Conservation (phyloP, 179 eudicot genomes). For the Patellifolia procumbens region DNA sequence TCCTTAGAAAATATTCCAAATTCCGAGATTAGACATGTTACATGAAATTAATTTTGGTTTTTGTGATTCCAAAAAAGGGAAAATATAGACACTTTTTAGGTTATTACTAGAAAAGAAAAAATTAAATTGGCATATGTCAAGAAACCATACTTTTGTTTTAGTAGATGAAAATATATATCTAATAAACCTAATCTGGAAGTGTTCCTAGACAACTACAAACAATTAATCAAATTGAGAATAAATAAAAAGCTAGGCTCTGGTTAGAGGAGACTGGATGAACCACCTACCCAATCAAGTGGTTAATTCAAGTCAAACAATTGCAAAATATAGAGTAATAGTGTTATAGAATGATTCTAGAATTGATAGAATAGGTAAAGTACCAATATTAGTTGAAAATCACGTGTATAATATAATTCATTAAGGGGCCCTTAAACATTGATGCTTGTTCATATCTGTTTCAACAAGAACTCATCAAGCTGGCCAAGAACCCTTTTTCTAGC, state of each 20-base stretch:
- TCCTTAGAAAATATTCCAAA: too few relatives aligned
- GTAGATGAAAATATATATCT: too few relatives aligned
- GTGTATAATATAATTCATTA: constrained; percentile 10
- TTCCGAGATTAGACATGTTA: too few relatives aligned
- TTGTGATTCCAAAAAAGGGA: too few relatives aligned
- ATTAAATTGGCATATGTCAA: too few relatives aligned
- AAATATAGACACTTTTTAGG: too few relatives aligned
- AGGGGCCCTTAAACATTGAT: constrained; percentile 1
- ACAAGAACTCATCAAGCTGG: constrained; percentile 14
- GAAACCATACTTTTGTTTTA: too few relatives aligned
- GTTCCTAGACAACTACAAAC: too few relatives aligned
- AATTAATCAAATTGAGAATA: not conserved
- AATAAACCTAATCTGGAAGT: too few relatives aligned
- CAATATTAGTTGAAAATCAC: constrained; percentile 17
- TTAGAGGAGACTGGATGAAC: not conserved
- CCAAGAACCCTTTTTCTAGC: constrained; percentile 10
- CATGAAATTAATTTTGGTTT: too few relatives aligned
- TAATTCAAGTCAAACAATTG: constrained; percentile 8
- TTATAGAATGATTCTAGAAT: not conserved
- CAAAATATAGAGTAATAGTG: constrained; percentile 1
- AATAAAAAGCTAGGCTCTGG: not conserved
- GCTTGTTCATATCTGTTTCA: not conserved
- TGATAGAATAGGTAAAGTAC: constrained; percentile 6
- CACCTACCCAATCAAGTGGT: constrained; percentile 13
- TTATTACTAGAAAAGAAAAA: too few relatives aligned